Conservation (phyloP, 106 monocot species). For the Allium sativum region DNA sequence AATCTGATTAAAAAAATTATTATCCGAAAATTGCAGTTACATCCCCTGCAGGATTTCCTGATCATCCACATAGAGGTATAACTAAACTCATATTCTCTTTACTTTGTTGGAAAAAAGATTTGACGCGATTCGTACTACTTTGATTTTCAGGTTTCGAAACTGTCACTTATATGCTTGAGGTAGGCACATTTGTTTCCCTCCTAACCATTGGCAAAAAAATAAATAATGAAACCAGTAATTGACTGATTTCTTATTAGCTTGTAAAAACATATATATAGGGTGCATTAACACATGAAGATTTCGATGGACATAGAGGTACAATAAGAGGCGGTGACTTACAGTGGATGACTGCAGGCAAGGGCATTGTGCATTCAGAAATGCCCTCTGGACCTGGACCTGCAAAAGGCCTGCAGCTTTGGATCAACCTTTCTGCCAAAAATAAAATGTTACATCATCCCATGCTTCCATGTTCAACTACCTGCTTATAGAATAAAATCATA, state of each 20-base stretch:
- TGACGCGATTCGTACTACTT: not conserved
- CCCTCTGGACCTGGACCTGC: slow-evolving; percentile 33
- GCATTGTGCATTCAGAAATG: slow-evolving; percentile 80
- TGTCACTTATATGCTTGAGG: slow-evolving; percentile 85
- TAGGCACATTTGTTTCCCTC: slow-evolving; percentile 9
- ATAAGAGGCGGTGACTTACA: slow-evolving; percentile 77
- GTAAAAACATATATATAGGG: slow-evolving; percentile 27
- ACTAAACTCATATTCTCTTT: not conserved
- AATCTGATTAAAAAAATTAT: not conserved
- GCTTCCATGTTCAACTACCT: not conserved
- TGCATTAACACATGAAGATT: slow-evolving; percentile 71
- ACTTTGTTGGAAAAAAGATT: not conserved
- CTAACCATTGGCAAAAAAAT: not conserved
- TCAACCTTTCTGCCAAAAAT: slow-evolving; percentile 79
- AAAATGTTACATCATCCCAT: slow-evolving; percentile 43
- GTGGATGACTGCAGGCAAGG: slow-evolving; percentile 87
- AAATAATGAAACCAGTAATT: not conserved
- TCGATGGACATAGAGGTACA: slow-evolving; percentile 57
- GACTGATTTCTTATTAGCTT: not conserved
- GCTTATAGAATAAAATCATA: not conserved
- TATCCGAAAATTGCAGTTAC: slow-evolving; percentile 37
- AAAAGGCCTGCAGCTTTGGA: slow-evolving; percentile 82
- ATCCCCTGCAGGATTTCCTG: slow-evolving; percentile 81
- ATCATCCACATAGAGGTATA: slow-evolving; percentile 88
- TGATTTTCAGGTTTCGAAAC: slow-evolving; percentile 65